A percentile compares a stretch with the other conserved stretches of the same genome.
These are phyloP conservation scores for Lantana camara DNA, from an alignment of 257 asterid genomes.

Conservation along the genomic window DNA sequence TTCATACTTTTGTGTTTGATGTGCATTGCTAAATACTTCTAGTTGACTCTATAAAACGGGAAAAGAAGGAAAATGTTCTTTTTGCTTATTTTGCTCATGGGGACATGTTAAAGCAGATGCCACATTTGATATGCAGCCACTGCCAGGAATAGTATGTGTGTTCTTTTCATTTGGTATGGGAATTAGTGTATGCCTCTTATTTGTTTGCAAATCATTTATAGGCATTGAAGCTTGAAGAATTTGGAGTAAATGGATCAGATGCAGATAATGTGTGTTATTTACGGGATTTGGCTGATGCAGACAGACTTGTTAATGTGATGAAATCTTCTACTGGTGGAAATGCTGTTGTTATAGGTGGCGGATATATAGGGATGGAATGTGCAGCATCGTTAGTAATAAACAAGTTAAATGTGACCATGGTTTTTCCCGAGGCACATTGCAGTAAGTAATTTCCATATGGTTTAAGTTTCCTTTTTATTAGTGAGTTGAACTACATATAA, in stretches of 20 bases:
- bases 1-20: conserved; percentile 14
- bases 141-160: not conserved
- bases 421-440: conserved; percentile 81
- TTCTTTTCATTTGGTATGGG: not conserved
- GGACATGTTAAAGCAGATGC: not conserved
- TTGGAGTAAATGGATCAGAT: conserved; percentile 73
- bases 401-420: conserved; percentile 72
- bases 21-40: conserved; percentile 19
- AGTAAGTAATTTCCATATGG: conserved; percentile 44
- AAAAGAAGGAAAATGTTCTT: not conserved
- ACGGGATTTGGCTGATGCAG: conserved; percentile 72
- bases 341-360: conserved; percentile 87
- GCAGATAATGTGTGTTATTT: conserved; percentile 73
- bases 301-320: conserved; percentile 60
- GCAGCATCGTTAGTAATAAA: conserved; percentile 77
- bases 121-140: no score
- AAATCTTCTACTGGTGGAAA: conserved; percentile 57
- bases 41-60: not conserved
- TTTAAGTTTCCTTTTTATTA: not conserved
- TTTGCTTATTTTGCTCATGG: not conserved
- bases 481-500: not conserved
- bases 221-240: conserved; percentile 84
- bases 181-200: not conserved
- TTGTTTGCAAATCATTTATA: conserved; percentile 28
- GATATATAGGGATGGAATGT: conserved; percentile 86